Conservation (phyloP, 169 alveolate species). For the Cryptosporidium parvum region DNA sequence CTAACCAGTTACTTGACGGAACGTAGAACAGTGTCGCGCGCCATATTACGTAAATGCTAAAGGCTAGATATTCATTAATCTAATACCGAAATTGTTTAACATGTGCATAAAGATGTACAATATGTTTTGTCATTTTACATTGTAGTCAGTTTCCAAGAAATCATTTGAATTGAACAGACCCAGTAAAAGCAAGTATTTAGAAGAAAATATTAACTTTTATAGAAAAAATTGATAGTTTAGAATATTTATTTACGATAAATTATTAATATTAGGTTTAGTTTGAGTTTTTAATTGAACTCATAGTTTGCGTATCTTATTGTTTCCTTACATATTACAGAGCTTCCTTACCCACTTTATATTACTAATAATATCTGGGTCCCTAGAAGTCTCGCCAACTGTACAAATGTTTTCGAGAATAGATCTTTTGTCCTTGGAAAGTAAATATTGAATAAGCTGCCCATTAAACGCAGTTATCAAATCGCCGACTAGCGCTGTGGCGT, state of each 20-base stretch:
- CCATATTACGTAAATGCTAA: slow-evolving; percentile 31
- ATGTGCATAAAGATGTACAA: neutral
- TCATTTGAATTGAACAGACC: neutral
- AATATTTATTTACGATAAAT: slow-evolving; percentile 1
- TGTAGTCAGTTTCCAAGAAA: neutral
- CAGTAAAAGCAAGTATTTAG: neutral
- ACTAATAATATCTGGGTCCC: slow-evolving; percentile 56
- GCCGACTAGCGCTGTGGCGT: slow-evolving; percentile 65
- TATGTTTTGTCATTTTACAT: neutral
- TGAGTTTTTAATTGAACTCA: slow-evolving; percentile 1
- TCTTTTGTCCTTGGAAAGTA: slow-evolving; percentile 49
- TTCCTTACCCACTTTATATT: slow-evolving; percentile 67
- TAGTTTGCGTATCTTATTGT: neutral
- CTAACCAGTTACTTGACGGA: slow-evolving; percentile 60
- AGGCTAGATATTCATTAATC: neutral
- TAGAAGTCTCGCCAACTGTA: slow-evolving; percentile 56
- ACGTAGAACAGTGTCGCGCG: slow-evolving; percentile 47
- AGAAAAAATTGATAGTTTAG: neutral
- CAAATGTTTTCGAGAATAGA: slow-evolving; percentile 54
- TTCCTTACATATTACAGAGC: slow-evolving; percentile 32
- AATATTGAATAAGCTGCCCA: slow-evolving; percentile 67
- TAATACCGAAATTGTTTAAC: neutral
- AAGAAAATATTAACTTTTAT: neutral
- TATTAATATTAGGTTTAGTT: neutral
- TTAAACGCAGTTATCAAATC: slow-evolving; percentile 72